These are phyloP conservation scores for Venturia asperata DNA, from an alignment of 2,329 filamentous ascomycete species.

Conservation along the genomic window DNA sequence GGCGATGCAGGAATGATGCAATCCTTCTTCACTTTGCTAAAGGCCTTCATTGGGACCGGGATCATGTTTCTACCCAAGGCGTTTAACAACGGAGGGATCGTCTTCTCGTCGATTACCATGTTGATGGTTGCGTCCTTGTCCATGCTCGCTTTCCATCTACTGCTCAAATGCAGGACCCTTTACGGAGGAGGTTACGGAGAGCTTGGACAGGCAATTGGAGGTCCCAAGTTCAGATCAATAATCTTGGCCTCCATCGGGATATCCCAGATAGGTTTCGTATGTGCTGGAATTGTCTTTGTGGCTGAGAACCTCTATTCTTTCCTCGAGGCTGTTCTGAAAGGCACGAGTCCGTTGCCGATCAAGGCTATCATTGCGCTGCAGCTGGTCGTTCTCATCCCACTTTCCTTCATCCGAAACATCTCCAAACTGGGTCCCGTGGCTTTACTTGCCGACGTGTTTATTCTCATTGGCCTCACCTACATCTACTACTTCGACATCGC, in stretches of 20 bases:
- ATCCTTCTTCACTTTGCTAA: conserved; percentile 71
- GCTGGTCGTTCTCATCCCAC: conserved; percentile 56
- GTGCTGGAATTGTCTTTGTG: conserved; percentile 68
- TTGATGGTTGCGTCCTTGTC: conserved; percentile 59
- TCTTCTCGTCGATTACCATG: conserved; percentile 66
- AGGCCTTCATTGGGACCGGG: conserved; percentile 72
- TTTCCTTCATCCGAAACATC: conserved; percentile 66
- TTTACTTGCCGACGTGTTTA: conserved; percentile 64
- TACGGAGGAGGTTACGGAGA: conserved; percentile 69
- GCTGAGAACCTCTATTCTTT: conserved; percentile 68
- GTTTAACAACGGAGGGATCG: conserved; percentile 68
- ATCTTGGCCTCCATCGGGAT: conserved; percentile 65
- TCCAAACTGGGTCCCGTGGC: conserved; percentile 64
- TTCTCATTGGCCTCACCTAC: conserved; percentile 62
- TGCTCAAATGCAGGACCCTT: conserved; percentile 57
- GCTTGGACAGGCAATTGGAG: conserved; percentile 59
- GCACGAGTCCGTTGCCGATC: conserved; percentile 43
- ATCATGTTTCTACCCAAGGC: conserved; percentile 79
- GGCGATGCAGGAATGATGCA: conserved; percentile 63
- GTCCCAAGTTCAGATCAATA: conserved; percentile 54
- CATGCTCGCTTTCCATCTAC: conserved; percentile 63
- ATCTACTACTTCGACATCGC: conserved; percentile 66
- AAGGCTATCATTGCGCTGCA: conserved; percentile 61
- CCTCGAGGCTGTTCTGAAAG: conserved; percentile 52
- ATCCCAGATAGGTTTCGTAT: conserved; percentile 72